Evolutionary conservation across 352 stramenopile species (phyloP), one percentile per base, ranked within the genome.

Genomic region (Peronosclerospora sorghi): DNA sequence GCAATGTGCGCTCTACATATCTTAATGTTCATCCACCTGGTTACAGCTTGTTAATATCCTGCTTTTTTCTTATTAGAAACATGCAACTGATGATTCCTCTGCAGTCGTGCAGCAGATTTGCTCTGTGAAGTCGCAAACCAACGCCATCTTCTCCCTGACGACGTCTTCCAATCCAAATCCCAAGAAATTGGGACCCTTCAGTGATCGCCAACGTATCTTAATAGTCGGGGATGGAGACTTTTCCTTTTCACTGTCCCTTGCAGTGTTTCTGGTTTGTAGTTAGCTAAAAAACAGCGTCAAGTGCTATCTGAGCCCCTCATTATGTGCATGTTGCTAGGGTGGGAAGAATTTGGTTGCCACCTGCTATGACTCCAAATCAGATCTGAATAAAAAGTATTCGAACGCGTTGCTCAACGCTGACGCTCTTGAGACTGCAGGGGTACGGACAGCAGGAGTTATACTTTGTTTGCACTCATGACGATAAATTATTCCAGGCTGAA

Each of bases 221-320:
- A 60, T 91, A 9, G 72, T 94, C 12, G 81, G 81, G n/a, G 81
- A 94, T 20, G 81, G 81, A 18, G 76, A 90, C 49, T 81, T 94
- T 18, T 90, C 76, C 14, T 91, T 94, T 49, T 80, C 81, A 15
- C 50, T 87, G 13, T 61, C 78, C 9, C 54, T 94, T 10, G 68
- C 78, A 2, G 68, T 86, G 45, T 84, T 77, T 38, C 46, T 93
- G 50, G 80, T 42, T 21, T 4, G 36, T 42, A 23, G 6, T 32
- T 83, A 51, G 12, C 3, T 6, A 24, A 14, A 8, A 9, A 30
- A 18, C 46, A 32, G 30, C 43, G n/a, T 19, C 23, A 21, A 3
- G 13, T 41, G 13, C 28, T 48, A 35, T 61, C 20, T 13, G 19
- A 35, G 7, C 6, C 21, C 5, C 1, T 32, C 5, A 4, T 41